Conservation (phyloP, 345 rosid genomes). For the Citropsis articulata region DNA sequence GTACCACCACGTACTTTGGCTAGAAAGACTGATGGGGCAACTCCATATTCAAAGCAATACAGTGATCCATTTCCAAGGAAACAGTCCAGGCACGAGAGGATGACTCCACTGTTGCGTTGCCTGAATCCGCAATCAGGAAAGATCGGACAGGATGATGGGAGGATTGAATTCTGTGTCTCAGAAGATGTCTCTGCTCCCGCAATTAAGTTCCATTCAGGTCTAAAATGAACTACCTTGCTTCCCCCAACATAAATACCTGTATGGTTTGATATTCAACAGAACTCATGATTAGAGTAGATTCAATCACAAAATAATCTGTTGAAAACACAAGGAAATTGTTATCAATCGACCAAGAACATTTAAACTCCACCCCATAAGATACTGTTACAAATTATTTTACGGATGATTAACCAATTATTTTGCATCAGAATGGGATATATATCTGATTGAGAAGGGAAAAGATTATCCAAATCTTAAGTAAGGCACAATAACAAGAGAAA, state of each 20-base stretch:
- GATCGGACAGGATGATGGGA: conserved; percentile 51
- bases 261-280: conserved; percentile 10
- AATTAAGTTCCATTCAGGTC: conserved; percentile 53
- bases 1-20: conserved; percentile 87
- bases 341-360: not conserved
- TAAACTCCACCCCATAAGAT: not conserved
- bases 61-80: conserved; percentile 75
- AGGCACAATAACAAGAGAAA: not conserved
- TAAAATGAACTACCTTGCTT: conserved; percentile 96
- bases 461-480: not conserved
- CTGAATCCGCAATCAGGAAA: conserved; percentile 94
- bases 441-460: not conserved
- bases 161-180: conserved; percentile 36
- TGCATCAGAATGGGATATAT: not conserved
- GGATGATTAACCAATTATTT: too few species aligned
- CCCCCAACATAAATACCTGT: conserved; percentile 95
- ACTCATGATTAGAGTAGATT: not conserved
- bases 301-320: conserved; percentile 5
- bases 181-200: conserved; percentile 36
- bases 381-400: not conserved
- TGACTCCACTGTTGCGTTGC: conserved; percentile 74
- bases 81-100: conserved; percentile 89
- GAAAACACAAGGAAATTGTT: not conserved
- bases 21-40: conserved; percentile 62
- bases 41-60: conserved; percentile 77